These are phyloP conservation scores for Carex parvula DNA, from an alignment of 176 grass and related monocot genomes.

Conservation along the genomic window DNA sequence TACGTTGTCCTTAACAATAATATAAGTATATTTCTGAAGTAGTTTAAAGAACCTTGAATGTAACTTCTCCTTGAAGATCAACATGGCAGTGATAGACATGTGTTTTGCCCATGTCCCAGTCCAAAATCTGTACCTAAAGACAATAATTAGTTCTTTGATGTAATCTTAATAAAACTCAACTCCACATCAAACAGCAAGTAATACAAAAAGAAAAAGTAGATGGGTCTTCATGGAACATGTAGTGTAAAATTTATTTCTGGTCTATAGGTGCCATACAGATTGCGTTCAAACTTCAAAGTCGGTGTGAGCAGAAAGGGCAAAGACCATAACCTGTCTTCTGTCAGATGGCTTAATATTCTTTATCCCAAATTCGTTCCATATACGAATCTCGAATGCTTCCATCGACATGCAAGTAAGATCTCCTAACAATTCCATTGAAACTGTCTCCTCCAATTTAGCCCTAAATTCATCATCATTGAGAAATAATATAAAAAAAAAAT, in stretches of 20 bases:
- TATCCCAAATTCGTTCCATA: constrained; percentile 42
- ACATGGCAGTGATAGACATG: constrained; percentile 60
- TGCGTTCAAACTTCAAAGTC: no score
- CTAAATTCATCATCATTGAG: no score
- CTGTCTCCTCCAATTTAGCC: no score
- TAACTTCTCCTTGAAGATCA: constrained; percentile 32
- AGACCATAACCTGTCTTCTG: constrained; percentile 42
- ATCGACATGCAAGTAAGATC: no score
- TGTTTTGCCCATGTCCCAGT: constrained; percentile 33
- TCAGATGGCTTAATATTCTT: constrained; percentile 25
- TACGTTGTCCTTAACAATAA: not conserved
- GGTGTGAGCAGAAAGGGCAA: not conserved
- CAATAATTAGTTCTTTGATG: not conserved
- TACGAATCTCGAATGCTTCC: no score
- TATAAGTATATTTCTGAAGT: no score
- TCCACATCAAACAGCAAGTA: not conserved
- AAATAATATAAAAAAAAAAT: no score
- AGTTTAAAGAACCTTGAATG: constrained; percentile 45
- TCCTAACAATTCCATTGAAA: no score
- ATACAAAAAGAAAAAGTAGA: not conserved
- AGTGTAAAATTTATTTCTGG: not conserved
- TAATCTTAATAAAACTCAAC: not conserved
- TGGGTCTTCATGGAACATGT: not conserved
- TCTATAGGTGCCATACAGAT: not conserved
- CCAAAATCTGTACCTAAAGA: not conserved